Evolutionary conservation across 2,329 filamentous ascomycete genomes (phyloP).

Genomic region (Shiraia sp.): DNA sequence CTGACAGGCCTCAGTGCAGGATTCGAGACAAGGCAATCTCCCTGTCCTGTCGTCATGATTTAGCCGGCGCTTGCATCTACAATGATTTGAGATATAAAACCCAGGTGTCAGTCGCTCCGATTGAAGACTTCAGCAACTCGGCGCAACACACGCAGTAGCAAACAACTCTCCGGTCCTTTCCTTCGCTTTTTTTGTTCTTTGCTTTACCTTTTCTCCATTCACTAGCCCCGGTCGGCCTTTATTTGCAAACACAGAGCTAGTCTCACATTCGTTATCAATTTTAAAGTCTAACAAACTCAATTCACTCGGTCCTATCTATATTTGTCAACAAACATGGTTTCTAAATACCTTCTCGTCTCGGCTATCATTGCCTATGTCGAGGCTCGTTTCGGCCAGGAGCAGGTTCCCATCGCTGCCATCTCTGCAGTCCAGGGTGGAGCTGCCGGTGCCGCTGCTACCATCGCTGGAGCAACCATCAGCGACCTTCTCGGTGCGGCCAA

Average conservation of each 20-base stretch:
- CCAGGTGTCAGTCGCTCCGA: slow-evolving; percentile 6
- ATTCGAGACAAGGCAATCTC: slow-evolving; percentile 35
- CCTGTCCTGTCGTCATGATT: slow-evolving; percentile 18
- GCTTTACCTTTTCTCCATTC: slow-evolving; percentile 28
- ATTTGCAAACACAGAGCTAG: slow-evolving; percentile 39
- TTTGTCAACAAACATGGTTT: slow-evolving; percentile 35
- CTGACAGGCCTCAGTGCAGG: slow-evolving; percentile 17
- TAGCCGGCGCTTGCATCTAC: slow-evolving; percentile 15
- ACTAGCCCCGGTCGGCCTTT: slow-evolving; percentile 38
- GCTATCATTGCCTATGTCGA: slow-evolving; percentile 41
- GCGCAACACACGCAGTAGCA: slow-evolving; percentile 30
- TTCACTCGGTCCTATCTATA: slow-evolving; percentile 23
- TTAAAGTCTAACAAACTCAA: slow-evolving; percentile 14
- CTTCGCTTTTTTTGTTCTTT: slow-evolving; percentile 25
- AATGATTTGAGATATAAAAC: slow-evolving; percentile 34
- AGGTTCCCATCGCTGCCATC: slow-evolving; percentile 60
- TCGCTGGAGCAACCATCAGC: slow-evolving; percentile 64
- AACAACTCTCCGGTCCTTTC: slow-evolving; percentile 13
- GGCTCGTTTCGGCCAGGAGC: slow-evolving; percentile 66
- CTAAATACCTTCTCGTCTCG: slow-evolving; percentile 37
- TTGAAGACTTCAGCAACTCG: slow-evolving; percentile 30
- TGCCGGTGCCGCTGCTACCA: slow-evolving; percentile 64
- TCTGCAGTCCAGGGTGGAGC: slow-evolving; percentile 57
- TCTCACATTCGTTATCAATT: slow-evolving; percentile 29
- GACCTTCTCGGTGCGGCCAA: slow-evolving; percentile 67